Evolutionary conservation across 73 alveolate genomes (phyloP), one percentile per base, ranked within the genome.

Genomic region (Paramecium tetraurelia): DNA sequence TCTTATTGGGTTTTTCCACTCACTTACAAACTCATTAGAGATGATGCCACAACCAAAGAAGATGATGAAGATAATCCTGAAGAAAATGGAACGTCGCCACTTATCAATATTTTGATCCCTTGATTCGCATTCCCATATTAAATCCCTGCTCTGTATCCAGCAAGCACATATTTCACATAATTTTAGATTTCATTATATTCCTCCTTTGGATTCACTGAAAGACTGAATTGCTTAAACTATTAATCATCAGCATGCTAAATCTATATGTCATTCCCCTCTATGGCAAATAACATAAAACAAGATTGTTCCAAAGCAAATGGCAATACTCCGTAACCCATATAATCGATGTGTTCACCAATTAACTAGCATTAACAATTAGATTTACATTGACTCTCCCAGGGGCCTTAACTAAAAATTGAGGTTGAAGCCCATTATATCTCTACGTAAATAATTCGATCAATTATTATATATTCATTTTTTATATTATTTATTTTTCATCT

Each of bases 271-370:
- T 93, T 84, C 33, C 80, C 93, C 21, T 93, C 97, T n/a, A 83
- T 84, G 4, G 95, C 69, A 63, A 96, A 95, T 27, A 97, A 98
- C 92, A 97, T 71, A 41, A 96, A 89, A 59, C 96, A 89, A 92
- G 96, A 98, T 85, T 96, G 86, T 58, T 97, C 98, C 22, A 97
- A 76, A 6, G 99, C 99, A 63, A 95, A 92, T 29, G 99, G 98
- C 12, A 97, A 94, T 7, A 96, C 99, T 14, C 95, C 92, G 69
- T 97, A 96, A 41, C 98, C 98, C 83, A 96, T 95, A 89, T 96
- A 97, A 70, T 97, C 99, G 48, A 97, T 96, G 76, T 97, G 99
- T 92, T 97, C 99, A 18, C 99, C 99, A 41, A 97, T 97, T 12
- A 97, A 86, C 86, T 72, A 72, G 5, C 53, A 29, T 72, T 72